phyloP scores from a whole-genome alignment of 176 grass and related monocot species.

The Stipa capillata region DNA sequence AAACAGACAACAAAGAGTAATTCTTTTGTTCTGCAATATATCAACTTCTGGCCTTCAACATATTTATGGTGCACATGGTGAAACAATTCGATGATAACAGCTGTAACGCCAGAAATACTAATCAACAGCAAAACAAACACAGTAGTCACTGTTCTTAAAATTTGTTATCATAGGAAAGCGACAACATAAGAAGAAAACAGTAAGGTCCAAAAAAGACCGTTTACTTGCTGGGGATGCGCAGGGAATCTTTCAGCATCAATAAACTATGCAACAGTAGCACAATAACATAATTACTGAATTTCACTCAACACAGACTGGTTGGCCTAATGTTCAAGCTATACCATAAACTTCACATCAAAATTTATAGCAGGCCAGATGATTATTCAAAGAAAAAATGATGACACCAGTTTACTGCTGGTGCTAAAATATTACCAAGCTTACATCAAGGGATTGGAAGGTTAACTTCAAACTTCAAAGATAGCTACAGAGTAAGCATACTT shows the following conservation, averaged over 20 bases:
- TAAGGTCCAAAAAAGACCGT: neutral
- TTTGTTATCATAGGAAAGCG: neutral
- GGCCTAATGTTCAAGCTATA: neutral
- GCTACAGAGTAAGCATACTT: conserved; percentile 5
- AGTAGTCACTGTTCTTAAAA: neutral
- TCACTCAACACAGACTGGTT: neutral
- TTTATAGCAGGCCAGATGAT: neutral
- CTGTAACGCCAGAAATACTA: neutral
- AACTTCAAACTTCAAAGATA: neutral
- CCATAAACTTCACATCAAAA: neutral
- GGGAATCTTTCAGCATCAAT: neutral
- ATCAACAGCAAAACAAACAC: neutral
- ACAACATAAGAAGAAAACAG: no score
- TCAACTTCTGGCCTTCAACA: neutral
- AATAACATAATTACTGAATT: neutral
- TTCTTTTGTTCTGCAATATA: neutral
- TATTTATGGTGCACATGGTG: no score
- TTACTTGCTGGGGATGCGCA: neutral
- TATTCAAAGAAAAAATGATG: neutral
- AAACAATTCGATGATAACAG: neutral
- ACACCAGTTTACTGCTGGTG: neutral
- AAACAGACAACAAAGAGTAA: neutral
- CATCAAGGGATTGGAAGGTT: neutral
- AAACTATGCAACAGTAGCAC: neutral
- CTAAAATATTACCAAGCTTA: neutral